phyloP scores from a whole-genome alignment of 1,284 basidiomycete species.

The Cutaneotrichosporon sp. region DNA sequence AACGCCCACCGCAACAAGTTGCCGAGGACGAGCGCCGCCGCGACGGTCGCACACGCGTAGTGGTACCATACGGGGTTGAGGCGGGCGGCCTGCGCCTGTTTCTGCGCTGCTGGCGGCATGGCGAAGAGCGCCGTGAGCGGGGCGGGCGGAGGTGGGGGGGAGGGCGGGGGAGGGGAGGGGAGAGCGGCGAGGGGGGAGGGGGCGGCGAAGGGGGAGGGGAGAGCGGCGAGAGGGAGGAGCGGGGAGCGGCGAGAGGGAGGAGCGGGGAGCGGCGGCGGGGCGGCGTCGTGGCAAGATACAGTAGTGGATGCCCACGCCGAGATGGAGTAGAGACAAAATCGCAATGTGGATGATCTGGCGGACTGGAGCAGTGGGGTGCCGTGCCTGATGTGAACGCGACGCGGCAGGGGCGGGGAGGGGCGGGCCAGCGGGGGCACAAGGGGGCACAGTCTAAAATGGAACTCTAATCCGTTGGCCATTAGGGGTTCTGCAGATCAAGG shows the following conservation, averaged over 20 bases:
- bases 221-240: too few relatives aligned
- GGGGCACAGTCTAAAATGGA: too few relatives aligned
- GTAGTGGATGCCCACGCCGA: background rate
- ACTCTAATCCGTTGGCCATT: too few relatives aligned
- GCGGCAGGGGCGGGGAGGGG: too few relatives aligned
- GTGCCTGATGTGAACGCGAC: background rate
- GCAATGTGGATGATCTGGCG: too few relatives aligned
- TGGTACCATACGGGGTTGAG: conserved; percentile 54
- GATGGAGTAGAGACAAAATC: background rate
- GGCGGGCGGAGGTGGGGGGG: background rate
- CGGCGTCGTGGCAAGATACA: background rate
- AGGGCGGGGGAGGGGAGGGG: background rate
- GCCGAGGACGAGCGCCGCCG: conserved; percentile 49
- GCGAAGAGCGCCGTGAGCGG: background rate
- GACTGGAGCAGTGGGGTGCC: background rate
- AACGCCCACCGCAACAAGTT: conserved; percentile 52
- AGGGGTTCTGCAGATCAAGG: too few relatives aligned
- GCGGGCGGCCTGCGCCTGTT: conserved; percentile 20
- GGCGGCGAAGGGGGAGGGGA: too few relatives aligned
- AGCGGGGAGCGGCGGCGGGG: background rate
- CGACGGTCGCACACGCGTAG: conserved; percentile 51
- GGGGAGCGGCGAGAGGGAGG: too few relatives aligned
- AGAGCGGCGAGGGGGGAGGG: background rate
- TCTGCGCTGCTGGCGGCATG: conserved; percentile 5
- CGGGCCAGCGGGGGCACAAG: too few relatives aligned